Evolutionary conservation across 495 filamentous ascomycete species (phyloP).

Genomic region (Peziza echinospora): DNA sequence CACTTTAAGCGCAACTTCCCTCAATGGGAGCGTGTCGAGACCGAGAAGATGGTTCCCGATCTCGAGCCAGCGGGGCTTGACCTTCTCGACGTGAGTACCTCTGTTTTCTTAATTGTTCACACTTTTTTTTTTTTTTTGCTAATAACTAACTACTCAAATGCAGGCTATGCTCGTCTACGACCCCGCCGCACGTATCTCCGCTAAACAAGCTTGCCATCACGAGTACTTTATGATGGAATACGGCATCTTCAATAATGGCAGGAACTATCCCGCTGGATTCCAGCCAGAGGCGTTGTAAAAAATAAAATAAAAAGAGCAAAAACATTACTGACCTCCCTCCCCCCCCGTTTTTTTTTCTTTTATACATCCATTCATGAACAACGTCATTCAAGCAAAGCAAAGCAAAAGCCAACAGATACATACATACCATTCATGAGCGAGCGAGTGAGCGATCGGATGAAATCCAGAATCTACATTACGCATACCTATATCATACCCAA

Average conservation of each 20-base stretch:
- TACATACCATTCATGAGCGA: too few relatives aligned
- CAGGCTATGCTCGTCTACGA: constrained; percentile 69
- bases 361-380: too few relatives aligned
- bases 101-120: neutral
- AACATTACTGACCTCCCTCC: too few relatives aligned
- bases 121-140: neutral
- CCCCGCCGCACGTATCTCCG: constrained; percentile 77
- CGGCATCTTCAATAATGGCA: neutral
- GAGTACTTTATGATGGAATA: constrained; percentile 46
- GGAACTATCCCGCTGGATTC: too few relatives aligned
- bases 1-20: constrained; percentile 96
- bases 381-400: too few relatives aligned
- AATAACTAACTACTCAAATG: neutral
- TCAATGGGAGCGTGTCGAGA: constrained; percentile 66
- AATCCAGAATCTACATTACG: too few relatives aligned
- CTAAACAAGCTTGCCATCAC: constrained; percentile 82
- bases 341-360: too few relatives aligned
- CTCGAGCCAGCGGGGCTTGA: constrained; percentile 62
- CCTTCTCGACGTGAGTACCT: constrained; percentile 51
- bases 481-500: too few relatives aligned
- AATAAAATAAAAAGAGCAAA: too few relatives aligned
- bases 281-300: too few relatives aligned
- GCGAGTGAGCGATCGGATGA: too few relatives aligned
- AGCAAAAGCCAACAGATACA: too few relatives aligned
- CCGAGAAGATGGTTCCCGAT: constrained; percentile 33